Conservation (phyloP, 805 yeast genomes). For the Jamesozyma piceae region DNA sequence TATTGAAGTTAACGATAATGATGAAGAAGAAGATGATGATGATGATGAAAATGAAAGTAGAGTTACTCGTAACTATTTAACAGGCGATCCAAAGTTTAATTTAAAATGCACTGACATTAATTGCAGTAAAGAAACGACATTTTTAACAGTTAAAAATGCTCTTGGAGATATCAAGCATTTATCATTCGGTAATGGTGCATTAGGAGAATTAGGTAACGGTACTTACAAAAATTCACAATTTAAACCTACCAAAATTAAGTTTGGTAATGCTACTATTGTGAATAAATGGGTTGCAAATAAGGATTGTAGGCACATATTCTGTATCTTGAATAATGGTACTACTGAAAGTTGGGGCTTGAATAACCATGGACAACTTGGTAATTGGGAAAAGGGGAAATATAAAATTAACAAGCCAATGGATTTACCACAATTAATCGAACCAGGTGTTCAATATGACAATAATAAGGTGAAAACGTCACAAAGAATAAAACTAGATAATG, state of each 20-base stretch:
- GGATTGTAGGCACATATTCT: slow-evolving; percentile 42
- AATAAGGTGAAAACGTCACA: background rate
- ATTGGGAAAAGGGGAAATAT: slow-evolving; percentile 41
- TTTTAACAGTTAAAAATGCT: slow-evolving; percentile 33
- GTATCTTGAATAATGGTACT: slow-evolving; percentile 48
- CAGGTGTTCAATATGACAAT: slow-evolving; percentile 24
- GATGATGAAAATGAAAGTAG: slow-evolving; percentile 26
- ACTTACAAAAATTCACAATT: slow-evolving; percentile 64
- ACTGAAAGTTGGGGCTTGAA: slow-evolving; percentile 72
- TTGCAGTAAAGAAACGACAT: slow-evolving; percentile 66
- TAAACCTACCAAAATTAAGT: slow-evolving; percentile 49
- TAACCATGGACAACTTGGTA: slow-evolving; percentile 74
- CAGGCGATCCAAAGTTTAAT: slow-evolving; percentile 26
- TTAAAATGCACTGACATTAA: slow-evolving; percentile 44
- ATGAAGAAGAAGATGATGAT: slow-evolving; percentile 26
- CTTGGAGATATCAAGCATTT: slow-evolving; percentile 25
- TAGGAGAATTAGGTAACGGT: slow-evolving; percentile 81
- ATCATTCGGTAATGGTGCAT: slow-evolving; percentile 75
- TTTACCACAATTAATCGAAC: slow-evolving; percentile 43
- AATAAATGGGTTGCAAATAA: slow-evolving; percentile 47
- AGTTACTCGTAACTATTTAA: background rate
- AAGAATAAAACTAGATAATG: slow-evolving; percentile 29
- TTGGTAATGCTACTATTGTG: slow-evolving; percentile 34
- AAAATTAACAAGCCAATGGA: slow-evolving; percentile 34
- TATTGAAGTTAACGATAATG: too few species aligned